Percentiles rank a stretch among this genome's conserved stretches.
phyloP scores from a whole-genome alignment of 2,329 filamentous ascomycete species.

The Pseudonectria buxi region DNA sequence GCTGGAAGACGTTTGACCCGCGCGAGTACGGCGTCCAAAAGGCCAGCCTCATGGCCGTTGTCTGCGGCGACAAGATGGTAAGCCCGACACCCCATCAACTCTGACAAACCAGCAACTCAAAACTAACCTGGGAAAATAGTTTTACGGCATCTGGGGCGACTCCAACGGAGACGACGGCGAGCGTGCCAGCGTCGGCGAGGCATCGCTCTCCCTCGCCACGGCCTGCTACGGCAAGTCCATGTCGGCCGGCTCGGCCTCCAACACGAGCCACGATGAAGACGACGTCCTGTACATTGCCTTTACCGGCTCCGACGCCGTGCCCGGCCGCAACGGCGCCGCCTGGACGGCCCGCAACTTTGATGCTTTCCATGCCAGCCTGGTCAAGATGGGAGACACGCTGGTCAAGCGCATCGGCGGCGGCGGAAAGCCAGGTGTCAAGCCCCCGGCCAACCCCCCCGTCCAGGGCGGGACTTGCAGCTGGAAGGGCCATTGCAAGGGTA shows the following conservation, averaged over 20 bases:
- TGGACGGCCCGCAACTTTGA: conserved; percentile 42
- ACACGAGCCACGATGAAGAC: conserved; percentile 36
- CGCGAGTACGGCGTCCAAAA: conserved; percentile 36
- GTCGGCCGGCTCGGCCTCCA: conserved; percentile 37
- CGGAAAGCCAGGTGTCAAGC: too few species aligned
- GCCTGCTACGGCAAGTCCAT: conserved; percentile 45
- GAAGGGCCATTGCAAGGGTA: too few species aligned
- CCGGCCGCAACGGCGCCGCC: conserved; percentile 41
- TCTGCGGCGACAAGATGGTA: conserved; percentile 43
- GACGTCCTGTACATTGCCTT: conserved; percentile 57
- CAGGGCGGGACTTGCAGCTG: too few species aligned
- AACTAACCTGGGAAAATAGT: conserved; percentile 29
- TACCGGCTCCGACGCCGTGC: conserved; percentile 44
- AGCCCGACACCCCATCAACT: background rate
- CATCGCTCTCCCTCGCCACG: conserved; percentile 45
- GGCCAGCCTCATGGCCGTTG: conserved; percentile 47
- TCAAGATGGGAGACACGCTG: too few species aligned
- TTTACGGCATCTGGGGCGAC: conserved; percentile 53
- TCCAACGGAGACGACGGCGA: conserved; percentile 43
- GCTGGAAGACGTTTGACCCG: conserved; percentile 35
- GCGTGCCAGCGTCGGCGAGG: conserved; percentile 41
- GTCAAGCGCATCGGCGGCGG: too few species aligned
- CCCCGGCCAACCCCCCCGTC: too few species aligned
- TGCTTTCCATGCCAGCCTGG: conserved; percentile 29
- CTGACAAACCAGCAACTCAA: too few species aligned